These are phyloP conservation scores for Nymphaea colorata DNA, from an alignment of 164 flowering plant species.

Conservation along the genomic window DNA sequence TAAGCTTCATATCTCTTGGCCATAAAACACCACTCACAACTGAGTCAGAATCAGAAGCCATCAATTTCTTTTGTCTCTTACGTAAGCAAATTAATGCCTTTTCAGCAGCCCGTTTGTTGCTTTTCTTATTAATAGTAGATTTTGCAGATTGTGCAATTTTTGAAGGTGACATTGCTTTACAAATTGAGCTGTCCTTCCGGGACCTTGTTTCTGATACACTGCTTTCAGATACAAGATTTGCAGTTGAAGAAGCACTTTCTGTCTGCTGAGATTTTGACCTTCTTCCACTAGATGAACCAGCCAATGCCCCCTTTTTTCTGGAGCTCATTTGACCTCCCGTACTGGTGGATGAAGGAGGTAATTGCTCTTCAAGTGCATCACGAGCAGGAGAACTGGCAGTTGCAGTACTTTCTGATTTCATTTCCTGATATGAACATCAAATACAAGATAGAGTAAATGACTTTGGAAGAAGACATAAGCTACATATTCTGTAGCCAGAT, in stretches of 20 bases:
- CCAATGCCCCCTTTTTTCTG: constrained; percentile 23
- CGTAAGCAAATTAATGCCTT: constrained; percentile 45
- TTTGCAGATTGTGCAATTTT: constrained; percentile 37
- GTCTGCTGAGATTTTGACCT: constrained; percentile 51
- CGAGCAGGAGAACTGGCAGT: constrained; percentile 18
- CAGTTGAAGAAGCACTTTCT: constrained; percentile 83
- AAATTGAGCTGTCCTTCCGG: constrained; percentile 22
- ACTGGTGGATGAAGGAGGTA: constrained; percentile 32
- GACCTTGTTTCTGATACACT: constrained; percentile 65
- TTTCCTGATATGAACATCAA: constrained; percentile 25
- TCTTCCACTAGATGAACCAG: constrained; percentile 27
- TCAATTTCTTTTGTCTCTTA: constrained; percentile 66
- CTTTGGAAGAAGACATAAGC: not conserved
- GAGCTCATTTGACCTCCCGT: constrained; percentile 22
- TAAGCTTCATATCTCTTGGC: constrained; percentile 40
- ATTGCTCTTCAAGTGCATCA: constrained; percentile 32
- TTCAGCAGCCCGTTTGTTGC: constrained; percentile 73
- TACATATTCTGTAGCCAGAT: no score
- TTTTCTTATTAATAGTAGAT: constrained; percentile 39
- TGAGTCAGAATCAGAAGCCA: constrained; percentile 62
- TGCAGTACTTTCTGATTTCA: constrained; percentile 36
- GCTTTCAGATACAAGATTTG: constrained; percentile 52
- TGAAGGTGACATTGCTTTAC: constrained; percentile 27
- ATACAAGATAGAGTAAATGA: not conserved
- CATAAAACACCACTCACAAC: constrained; percentile 34